Evolutionary conservation across 1,284 basidiomycete species (phyloP), one percentile per base, ranked within the genome.

Genomic region (Vanrija sp.): DNA sequence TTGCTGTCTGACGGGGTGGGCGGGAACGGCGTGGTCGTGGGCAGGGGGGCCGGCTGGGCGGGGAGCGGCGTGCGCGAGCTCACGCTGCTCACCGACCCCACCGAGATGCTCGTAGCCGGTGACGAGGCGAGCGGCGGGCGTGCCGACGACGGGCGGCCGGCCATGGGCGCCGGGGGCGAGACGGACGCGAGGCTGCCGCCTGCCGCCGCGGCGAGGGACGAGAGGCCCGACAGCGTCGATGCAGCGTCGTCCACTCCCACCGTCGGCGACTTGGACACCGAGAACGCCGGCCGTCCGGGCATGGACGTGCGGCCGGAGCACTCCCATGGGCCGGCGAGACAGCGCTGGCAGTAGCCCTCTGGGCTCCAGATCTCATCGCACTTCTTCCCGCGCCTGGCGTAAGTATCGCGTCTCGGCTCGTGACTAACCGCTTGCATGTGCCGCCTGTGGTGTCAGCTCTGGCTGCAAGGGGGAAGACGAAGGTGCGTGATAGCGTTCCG

Each of bases 291-390:
- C n/a, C n/a, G 8, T 10, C 40, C 40, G 40, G 40, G n/a, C 40
- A 42, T 21, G 2, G 48, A n/a, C 1, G 51, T 42, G 2, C 60
- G 53, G 3, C 65, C 65, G 1, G 52, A 51, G 51, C 65, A 66
- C 23, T 62, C 60, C 49, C 62, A 66, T 48, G 58, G 51, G 1
- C 65, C 65, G 4, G 53, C 49, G 2, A 65, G 47, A 34, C 65
- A 66, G 10, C 65, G 50, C 44, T 63, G 61, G 43, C 65, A 66
- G 49, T 47, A 58, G 2, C 65, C 65, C 16, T 65, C 56, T 3
- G 55, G 45, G 12, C 40, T 63, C 65, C 65, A 66, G 14, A 63
- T 55, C 43, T 66, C 65, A 42, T 66, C 65, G 51, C 65, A 66
- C 51, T 66, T 66, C 50, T 66, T 66, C 3, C 65, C 65, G 6